Percentiles rank a stretch among this genome's conserved stretches.
Evolutionary conservation across 306 rosid genomes (phyloP).

Genomic region (Quercus wislizeni): DNA sequence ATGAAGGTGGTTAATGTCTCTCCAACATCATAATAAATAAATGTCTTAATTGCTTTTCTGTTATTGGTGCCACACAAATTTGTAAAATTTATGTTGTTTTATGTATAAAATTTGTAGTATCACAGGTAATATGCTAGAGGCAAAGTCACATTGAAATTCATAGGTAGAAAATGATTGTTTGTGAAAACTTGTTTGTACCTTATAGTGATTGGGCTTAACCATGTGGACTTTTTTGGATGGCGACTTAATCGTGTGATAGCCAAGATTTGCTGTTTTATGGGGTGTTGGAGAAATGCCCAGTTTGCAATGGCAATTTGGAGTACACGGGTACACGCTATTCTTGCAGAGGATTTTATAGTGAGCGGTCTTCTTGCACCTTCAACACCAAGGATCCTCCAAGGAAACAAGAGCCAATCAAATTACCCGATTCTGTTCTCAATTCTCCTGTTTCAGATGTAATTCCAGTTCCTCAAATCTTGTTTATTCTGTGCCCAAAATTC

Average conservation of each 20-base stretch:
- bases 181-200: not conserved
- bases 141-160: too few species aligned
- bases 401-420: slow-evolving; percentile 45
- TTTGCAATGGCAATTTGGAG: slow-evolving; percentile 71
- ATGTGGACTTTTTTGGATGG: not conserved
- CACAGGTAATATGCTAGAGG: too few species aligned
- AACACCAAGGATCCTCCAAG: slow-evolving; percentile 71
- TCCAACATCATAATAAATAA: too few species aligned
- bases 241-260: slow-evolving; percentile 32
- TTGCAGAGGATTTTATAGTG: slow-evolving; percentile 67
- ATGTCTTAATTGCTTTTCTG: too few species aligned
- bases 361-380: slow-evolving; percentile 79
- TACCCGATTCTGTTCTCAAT: slow-evolving; percentile 64
- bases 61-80: too few species aligned
- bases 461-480: slow-evolving; percentile 1
- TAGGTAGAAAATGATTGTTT: not conserved
- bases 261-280: slow-evolving; percentile 78
- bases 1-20: too few species aligned
- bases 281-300: slow-evolving; percentile 57
- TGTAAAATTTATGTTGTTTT: too few species aligned
- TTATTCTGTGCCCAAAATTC: slow-evolving; percentile 1
- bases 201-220: not conserved
- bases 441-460: slow-evolving; percentile 56
- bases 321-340: slow-evolving; percentile 53
- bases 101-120: too few species aligned